These are phyloP conservation scores for Pythium phragmitis DNA, from an alignment of 352 stramenopile species.

Conservation along the genomic window DNA sequence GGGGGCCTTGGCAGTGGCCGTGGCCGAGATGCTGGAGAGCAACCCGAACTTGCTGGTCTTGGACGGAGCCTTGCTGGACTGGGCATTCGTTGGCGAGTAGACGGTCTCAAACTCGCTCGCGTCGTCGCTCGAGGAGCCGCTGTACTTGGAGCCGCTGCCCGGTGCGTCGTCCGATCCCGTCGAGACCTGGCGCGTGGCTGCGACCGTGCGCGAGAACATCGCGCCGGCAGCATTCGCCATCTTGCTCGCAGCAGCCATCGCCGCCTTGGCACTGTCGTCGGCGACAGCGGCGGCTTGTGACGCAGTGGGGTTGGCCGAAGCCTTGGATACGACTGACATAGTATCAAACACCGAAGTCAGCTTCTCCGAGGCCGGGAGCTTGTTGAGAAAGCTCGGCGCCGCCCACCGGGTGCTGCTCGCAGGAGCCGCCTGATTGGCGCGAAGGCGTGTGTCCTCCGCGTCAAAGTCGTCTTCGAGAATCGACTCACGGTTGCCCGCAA, in stretches of 20 bases:
- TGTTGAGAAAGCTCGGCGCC: conserved; percentile 42
- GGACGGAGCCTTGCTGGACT: conserved; percentile 14
- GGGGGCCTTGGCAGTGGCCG: conserved; percentile 27
- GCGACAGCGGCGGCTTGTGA: conserved; percentile 13
- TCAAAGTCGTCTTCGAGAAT: conserved; percentile 25
- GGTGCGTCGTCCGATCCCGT: conserved; percentile 16
- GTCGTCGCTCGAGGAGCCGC: conserved; percentile 21
- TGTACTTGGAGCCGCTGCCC: conserved; percentile 19
- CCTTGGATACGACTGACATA: conserved; percentile 38
- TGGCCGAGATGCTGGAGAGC: conserved; percentile 38
- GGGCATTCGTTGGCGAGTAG: conserved; percentile 23
- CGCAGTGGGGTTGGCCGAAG: conserved; percentile 19
- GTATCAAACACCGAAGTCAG: conserved; percentile 26
- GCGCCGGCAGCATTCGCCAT: conserved; percentile 22
- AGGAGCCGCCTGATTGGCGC: conserved; percentile 2
- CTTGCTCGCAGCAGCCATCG: conserved; percentile 18
- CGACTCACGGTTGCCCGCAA: conserved; percentile 30
- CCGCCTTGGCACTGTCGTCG: conserved; percentile 25
- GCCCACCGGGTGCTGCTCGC: conserved; percentile 34
- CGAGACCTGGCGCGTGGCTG: conserved; percentile 18
- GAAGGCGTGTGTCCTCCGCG: conserved; percentile 16
- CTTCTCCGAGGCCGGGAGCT: conserved; percentile 25
- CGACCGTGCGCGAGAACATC: conserved; percentile 23
- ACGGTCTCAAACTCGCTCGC: conserved; percentile 21
- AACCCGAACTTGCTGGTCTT: conserved; percentile 48